A percentile compares a stretch with the other conserved stretches of the same genome.
phyloP scores from a whole-genome alignment of 2,329 filamentous ascomycete genomes.

The Phialophora expanda region DNA sequence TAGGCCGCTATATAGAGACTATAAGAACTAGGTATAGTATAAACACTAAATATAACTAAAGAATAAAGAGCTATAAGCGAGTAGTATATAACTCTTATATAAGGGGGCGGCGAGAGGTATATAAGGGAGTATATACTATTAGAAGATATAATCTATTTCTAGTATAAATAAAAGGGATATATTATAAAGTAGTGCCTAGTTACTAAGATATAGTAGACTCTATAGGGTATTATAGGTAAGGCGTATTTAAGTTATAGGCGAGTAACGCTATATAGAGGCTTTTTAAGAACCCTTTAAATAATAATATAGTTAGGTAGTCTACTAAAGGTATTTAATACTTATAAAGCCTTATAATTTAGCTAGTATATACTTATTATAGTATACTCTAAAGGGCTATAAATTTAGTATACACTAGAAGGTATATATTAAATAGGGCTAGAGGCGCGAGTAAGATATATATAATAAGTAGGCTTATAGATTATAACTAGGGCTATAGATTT shows the following conservation, averaged over 20 bases:
- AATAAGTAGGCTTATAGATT: neutral
- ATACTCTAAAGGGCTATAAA: neutral
- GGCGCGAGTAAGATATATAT: no score
- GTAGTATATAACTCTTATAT: neutral
- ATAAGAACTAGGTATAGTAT: neutral
- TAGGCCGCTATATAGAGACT: neutral
- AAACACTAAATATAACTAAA: neutral
- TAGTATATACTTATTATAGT: neutral
- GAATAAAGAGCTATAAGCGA: neutral
- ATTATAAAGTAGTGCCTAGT: neutral
- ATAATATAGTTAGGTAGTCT: no score
- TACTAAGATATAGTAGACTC: neutral
- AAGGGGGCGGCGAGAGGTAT: neutral
- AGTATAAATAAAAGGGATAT: neutral
- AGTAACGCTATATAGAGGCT: neutral
- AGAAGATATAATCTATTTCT: neutral
- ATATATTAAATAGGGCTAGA: no score
- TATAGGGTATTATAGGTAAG: neutral
- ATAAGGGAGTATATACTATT: neutral
- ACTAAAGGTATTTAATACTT: no score
- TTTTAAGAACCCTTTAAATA: conserved; percentile 3
- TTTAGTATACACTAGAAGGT: no score
- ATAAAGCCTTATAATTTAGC: neutral
- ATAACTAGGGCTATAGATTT: neutral
- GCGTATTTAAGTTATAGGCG: neutral